These are phyloP conservation scores for Fraxinus nigra DNA, from an alignment of 305 asterid species.

Conservation along the genomic window DNA sequence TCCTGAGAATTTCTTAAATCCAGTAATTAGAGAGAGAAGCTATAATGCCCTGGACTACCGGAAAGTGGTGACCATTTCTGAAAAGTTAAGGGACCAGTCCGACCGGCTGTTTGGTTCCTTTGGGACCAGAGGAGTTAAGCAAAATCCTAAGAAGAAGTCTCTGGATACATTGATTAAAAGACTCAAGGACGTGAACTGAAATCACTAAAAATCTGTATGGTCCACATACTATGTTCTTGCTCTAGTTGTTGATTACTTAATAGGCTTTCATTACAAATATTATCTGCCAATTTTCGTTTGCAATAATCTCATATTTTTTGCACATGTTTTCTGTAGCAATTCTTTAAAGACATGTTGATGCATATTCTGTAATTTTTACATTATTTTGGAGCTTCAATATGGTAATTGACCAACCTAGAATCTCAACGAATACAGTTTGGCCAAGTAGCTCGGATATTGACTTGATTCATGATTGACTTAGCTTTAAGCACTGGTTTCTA, in stretches of 20 bases:
- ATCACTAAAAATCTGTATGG: conserved; percentile 30
- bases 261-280: conserved; percentile 17
- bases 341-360: conserved; percentile 5
- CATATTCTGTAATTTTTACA: conserved; percentile 1
- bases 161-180: conserved; percentile 86
- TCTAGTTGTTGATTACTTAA: conserved; percentile 29
- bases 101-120: conserved; percentile 82
- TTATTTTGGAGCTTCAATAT: not conserved
- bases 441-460: not conserved
- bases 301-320: conserved; percentile 6
- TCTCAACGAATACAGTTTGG: not conserved
- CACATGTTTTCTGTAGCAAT: conserved; percentile 24
- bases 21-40: conserved; percentile 89
- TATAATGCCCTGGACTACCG: conserved; percentile 73
- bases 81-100: conserved; percentile 84
- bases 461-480: not conserved
- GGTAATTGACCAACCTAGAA: not conserved
- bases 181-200: conserved; percentile 78
- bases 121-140: conserved; percentile 87
- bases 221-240: not conserved
- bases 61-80: conserved; percentile 78
- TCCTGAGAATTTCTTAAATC: conserved; percentile 89
- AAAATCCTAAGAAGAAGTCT: conserved; percentile 89
- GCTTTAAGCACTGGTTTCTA: not conserved
- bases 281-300: conserved; percentile 19